These are phyloP conservation scores for Pseudocercospora fuligena DNA, from an alignment of 2,329 filamentous ascomycete genomes.

Conservation along the genomic window DNA sequence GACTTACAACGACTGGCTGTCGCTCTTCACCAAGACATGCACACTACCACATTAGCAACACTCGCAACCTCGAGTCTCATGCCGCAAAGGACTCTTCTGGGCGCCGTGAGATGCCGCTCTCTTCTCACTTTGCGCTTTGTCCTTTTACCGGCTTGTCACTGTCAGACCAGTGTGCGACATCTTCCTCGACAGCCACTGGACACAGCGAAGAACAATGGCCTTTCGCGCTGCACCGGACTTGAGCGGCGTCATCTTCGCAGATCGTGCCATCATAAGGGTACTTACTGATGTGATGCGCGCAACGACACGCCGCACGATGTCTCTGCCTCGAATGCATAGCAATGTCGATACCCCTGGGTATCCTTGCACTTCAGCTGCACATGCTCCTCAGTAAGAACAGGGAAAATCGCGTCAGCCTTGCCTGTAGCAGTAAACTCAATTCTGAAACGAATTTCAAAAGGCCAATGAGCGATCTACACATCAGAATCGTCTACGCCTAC, in stretches of 20 bases:
- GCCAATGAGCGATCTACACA: constrained; percentile 12
- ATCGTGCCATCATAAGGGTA: background rate
- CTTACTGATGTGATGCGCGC: background rate
- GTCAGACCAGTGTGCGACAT: background rate
- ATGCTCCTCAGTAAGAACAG: constrained; percentile 2
- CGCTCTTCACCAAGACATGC: constrained; percentile 16
- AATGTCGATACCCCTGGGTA: background rate
- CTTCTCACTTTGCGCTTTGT: background rate
- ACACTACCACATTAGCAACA: constrained; percentile 19
- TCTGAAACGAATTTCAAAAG: constrained; percentile 14
- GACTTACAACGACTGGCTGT: constrained; percentile 17
- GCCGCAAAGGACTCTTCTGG: background rate
- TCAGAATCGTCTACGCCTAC: background rate
- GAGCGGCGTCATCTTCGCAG: background rate
- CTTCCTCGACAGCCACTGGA: background rate
- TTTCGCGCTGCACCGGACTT: background rate
- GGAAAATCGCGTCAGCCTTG: constrained; percentile 25
- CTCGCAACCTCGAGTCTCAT: constrained; percentile 14
- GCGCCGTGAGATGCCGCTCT: background rate
- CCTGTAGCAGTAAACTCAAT: constrained; percentile 14
- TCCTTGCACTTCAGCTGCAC: background rate
- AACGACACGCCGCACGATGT: background rate
- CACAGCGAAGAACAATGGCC: background rate
- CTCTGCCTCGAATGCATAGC: background rate
- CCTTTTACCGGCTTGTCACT: background rate